These are phyloP conservation scores for Pichia sp. DNA, from an alignment of 1,139 yeast genomes.

Conservation along the genomic window DNA sequence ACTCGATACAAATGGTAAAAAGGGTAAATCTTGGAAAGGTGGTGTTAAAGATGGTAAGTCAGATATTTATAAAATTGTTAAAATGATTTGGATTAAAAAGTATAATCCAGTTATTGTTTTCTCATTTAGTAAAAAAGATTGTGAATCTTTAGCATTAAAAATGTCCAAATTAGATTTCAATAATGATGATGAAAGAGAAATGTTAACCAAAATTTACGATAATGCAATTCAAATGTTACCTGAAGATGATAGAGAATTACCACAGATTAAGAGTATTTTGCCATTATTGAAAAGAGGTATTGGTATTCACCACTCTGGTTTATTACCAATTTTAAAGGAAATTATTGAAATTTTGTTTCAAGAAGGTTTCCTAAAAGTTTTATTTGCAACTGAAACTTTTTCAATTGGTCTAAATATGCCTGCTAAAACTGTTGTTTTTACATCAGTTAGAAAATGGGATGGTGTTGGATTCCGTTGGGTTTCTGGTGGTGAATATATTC, in stretches of 20 bases:
- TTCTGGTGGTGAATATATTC: slow-evolving; percentile 97
- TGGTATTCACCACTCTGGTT: slow-evolving; percentile 97
- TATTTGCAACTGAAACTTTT: slow-evolving; percentile 96
- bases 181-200: slow-evolving; percentile 84
- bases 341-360: slow-evolving; percentile 95
- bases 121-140: slow-evolving; percentile 92
- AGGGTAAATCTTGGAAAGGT: slow-evolving; percentile 83
- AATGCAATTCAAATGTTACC: slow-evolving; percentile 86
- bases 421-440: slow-evolving; percentile 94
- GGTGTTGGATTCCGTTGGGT: slow-evolving; percentile 98
- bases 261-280: slow-evolving; percentile 85
- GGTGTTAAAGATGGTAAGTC: slow-evolving; percentile 73
- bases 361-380: slow-evolving; percentile 88
- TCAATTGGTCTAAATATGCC: slow-evolving; percentile 98
- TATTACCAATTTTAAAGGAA: slow-evolving; percentile 91
- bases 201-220: slow-evolving; percentile 77
- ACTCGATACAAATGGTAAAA: slow-evolving; percentile 42
- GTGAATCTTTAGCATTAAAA: slow-evolving; percentile 87
- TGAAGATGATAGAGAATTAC: slow-evolving; percentile 84
- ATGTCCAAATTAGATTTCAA: slow-evolving; percentile 94
- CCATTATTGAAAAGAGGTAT: slow-evolving; percentile 91
- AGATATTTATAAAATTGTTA: slow-evolving; percentile 93
- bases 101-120: slow-evolving; percentile 97
- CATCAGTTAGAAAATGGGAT: slow-evolving; percentile 97
- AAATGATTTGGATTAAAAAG: slow-evolving; percentile 93